Evolutionary conservation across 129 eudicot species (phyloP), one percentile per base, ranked within the genome.

Genomic region (Artemisia argyi): DNA sequence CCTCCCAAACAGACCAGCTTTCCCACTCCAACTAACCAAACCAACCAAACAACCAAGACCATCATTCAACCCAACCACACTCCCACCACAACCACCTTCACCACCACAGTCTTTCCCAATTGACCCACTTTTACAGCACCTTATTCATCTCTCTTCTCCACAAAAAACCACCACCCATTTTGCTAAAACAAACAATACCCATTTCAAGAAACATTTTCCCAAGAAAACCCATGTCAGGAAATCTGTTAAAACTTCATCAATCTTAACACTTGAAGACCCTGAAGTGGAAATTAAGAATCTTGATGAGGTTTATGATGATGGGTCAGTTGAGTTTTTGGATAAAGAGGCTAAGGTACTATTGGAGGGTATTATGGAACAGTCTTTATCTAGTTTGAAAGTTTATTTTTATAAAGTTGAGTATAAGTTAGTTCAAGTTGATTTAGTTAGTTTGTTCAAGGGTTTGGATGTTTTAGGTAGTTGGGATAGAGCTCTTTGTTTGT

Each of bases 61-160:
- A 14, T 85, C 81, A 28, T 82, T 87, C 84, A 89, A 84, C 71
- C 87, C 87, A 10, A 63, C 85, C 56, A 85, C 87, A 12, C 82
- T 92, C 30, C 90, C 88, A 28, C 95, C 91, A 8, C 85, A 76
- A 15, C 77, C 89, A 12, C 77, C 46, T 39, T 39, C 84, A 15
- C 72, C 91, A 2, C 77, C 85, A 9, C 79, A 86, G 26, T 85
- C 96, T 0, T 85, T 87, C 79, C 81, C 91, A 26, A 20, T 90
- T 12, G 97, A 90, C 61, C 91, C 98, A 18, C 86, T 90, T 16
- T 77, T 94, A 26, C 88, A 82, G 42, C 91, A 84, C 75, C 91
- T 94, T 20, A 73, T 80, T 63, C 88, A 87, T 66, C 88, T 85
- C 61, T 87, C 96, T 10, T 71, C 92, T 4, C 83, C 84, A 14